These are phyloP conservation scores for Halenospora varia DNA, from an alignment of 495 filamentous ascomycete genomes.

Conservation along the genomic window DNA sequence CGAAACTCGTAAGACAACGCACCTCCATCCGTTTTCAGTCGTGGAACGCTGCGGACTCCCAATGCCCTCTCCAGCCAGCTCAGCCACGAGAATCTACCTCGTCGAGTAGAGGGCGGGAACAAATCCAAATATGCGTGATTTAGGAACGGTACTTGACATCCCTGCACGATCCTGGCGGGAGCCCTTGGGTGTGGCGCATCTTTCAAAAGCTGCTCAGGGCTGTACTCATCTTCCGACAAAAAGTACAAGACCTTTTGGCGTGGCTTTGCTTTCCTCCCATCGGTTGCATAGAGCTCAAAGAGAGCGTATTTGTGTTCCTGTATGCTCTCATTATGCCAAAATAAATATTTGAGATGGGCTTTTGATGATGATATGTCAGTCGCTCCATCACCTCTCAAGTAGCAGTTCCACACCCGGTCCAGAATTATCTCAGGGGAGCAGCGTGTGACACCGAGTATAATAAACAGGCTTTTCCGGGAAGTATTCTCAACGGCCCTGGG, in stretches of 20 bases:
- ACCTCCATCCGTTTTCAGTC: conserved; percentile 1
- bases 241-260: not conserved
- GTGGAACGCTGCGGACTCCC: not conserved
- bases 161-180: not conserved
- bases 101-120: not conserved
- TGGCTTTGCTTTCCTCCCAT: not conserved
- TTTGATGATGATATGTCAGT: not conserved
- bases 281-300: not conserved
- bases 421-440: not conserved
- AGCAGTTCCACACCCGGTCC: not conserved
- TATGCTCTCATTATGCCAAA: not conserved
- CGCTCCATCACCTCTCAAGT: not conserved
- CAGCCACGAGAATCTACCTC: not conserved
- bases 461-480: not conserved
- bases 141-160: not conserved
- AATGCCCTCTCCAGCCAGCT: not conserved
- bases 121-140: not conserved
- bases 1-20: conserved; percentile 11
- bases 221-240: conserved; percentile 8
- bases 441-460: not conserved
- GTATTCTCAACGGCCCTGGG: not conserved
- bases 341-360: conserved; percentile 6
- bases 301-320: not conserved
- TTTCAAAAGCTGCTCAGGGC: conserved; percentile 3
- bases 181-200: not conserved